These are phyloP conservation scores for Thelonectria rubi DNA, from an alignment of 2,329 filamentous ascomycete species.

Conservation along the genomic window DNA sequence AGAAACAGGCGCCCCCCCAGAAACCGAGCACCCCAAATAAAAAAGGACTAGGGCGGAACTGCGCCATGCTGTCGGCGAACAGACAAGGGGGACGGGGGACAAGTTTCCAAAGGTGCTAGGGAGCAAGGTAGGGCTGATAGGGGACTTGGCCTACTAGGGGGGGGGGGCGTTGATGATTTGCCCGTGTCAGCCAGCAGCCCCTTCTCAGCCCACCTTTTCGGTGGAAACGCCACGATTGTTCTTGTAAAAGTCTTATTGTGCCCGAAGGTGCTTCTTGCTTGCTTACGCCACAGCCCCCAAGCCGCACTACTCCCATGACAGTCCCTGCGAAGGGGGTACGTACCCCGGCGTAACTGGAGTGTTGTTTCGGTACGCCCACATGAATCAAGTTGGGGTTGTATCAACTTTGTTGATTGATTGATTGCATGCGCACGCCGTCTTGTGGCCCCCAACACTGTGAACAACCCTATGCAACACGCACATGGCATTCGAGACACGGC, in stretches of 20 bases:
- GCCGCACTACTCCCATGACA: neutral
- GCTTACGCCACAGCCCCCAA: conserved; percentile 2
- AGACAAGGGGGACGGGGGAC: conserved; percentile 16
- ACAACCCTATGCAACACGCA: no score
- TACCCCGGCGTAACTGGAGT: no score
- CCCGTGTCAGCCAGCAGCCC: neutral
- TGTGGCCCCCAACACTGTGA: no score
- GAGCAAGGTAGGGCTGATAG: conserved; percentile 26
- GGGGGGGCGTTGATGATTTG: no score
- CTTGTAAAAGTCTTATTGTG: neutral
- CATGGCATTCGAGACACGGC: no score
- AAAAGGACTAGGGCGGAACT: conserved; percentile 10
- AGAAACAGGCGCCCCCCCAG: conserved; percentile 30
- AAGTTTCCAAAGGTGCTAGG: neutral
- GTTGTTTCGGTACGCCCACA: no score
- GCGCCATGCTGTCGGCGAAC: conserved; percentile 30
- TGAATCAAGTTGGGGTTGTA: no score
- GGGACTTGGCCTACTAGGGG: no score
- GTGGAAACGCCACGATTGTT: neutral
- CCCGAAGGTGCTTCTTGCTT: neutral
- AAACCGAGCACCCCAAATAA: no score
- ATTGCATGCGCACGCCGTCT: no score
- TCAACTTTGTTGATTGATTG: no score
- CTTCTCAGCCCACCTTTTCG: neutral
- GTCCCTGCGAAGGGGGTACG: no score